These are phyloP conservation scores for Plasmodium gonderi DNA, from an alignment of 169 alveolate genomes.

Conservation along the genomic window DNA sequence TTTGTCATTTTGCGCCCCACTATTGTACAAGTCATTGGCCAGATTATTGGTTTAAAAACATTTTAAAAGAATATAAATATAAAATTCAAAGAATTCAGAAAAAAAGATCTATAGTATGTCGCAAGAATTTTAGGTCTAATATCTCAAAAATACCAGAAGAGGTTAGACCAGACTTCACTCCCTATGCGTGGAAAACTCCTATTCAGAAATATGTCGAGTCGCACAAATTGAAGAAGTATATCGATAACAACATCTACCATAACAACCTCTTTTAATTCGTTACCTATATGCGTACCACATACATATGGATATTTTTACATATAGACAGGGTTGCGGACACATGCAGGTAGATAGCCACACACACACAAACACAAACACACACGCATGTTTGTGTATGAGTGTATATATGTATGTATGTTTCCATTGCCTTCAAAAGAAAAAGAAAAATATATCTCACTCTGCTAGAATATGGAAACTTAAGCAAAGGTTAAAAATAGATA, in stretches of 20 bases:
- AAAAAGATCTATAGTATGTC: slow-evolving; percentile 70
- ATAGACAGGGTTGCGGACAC: neutral
- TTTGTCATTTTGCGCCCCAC: slow-evolving; percentile 80
- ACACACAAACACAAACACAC: too few species aligned
- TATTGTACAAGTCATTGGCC: slow-evolving; percentile 88
- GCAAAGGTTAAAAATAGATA: too few species aligned
- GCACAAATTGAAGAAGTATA: slow-evolving; percentile 75
- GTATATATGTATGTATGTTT: neutral
- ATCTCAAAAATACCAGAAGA: slow-evolving; percentile 78
- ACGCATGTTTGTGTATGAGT: neutral
- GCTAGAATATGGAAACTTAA: too few species aligned
- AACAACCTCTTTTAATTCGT: slow-evolving; percentile 28
- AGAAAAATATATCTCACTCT: too few species aligned
- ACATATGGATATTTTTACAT: neutral
- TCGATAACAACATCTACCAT: slow-evolving; percentile 62
- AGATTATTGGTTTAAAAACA: slow-evolving; percentile 84
- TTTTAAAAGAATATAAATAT: slow-evolving; percentile 81
- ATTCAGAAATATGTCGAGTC: slow-evolving; percentile 74
- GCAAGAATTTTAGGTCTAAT: slow-evolving; percentile 72
- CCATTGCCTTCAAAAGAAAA: too few species aligned
- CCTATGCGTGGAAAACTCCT: slow-evolving; percentile 77
- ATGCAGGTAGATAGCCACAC: too few species aligned
- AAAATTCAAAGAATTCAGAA: slow-evolving; percentile 76
- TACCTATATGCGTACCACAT: too few species aligned
- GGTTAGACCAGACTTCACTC: slow-evolving; percentile 79